These are phyloP conservation scores for Euphorbia corollata DNA, from an alignment of 441 rosid species.

Conservation along the genomic window DNA sequence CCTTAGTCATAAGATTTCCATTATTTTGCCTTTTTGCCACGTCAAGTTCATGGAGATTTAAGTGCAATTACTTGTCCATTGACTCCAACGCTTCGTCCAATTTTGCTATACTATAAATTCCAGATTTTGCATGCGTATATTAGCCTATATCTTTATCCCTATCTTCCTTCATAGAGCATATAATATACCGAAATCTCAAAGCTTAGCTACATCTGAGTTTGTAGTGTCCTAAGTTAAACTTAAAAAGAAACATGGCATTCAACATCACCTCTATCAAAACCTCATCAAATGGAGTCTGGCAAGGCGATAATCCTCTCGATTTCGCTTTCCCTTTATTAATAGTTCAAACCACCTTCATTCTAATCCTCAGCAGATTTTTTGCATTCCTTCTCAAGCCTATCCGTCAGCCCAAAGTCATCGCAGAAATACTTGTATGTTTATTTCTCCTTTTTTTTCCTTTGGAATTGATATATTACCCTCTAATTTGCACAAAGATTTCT, in stretches of 20 bases:
- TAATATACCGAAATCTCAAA: no score
- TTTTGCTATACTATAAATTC: no score
- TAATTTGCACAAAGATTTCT: background rate
- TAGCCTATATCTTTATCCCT: no score
- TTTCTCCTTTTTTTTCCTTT: background rate
- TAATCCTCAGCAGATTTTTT: constrained; percentile 17
- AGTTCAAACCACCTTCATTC: constrained; percentile 18
- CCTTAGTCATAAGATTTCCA: no score
- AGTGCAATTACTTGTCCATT: no score
- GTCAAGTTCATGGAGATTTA: no score
- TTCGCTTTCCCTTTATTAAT: constrained; percentile 23
- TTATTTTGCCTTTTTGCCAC: no score
- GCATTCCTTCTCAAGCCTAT: constrained; percentile 26
- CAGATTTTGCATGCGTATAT: no score
- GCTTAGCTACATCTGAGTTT: no score
- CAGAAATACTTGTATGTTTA: constrained; percentile 16
- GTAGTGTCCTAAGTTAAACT: no score
- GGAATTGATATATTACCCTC: background rate
- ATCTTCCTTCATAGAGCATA: no score
- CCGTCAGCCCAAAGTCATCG: constrained; percentile 25
- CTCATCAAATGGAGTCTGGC: constrained; percentile 24
- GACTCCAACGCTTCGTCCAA: no score
- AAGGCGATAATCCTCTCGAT: constrained; percentile 26
- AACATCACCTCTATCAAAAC: constrained; percentile 22
- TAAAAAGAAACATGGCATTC: constrained; percentile 2